Evolutionary conservation across 495 filamentous ascomycete genomes (phyloP), one percentile per base, ranked within the genome.

Genomic region (Penicillium verhagenii): DNA sequence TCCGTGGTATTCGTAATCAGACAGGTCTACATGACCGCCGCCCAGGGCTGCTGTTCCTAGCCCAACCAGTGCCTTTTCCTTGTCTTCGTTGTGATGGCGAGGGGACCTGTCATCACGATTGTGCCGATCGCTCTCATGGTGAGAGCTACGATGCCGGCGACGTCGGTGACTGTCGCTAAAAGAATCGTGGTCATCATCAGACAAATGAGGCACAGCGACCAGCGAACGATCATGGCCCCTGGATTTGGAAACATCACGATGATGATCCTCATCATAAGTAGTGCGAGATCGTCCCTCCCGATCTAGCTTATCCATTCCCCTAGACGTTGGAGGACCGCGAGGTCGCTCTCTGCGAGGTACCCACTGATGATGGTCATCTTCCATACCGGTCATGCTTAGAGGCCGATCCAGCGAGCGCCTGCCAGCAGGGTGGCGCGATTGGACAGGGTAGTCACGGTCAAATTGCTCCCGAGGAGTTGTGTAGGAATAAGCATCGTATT

Each of bases 391-490:
- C 67, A 90, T 79, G 52, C 84, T 89, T 21, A 82, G 71, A 13
- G 87, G 86, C 58, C 86, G 79, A 44, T 85, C 82, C 6, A 74
- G 57, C 4, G 73, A 72, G 33, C 77, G 63, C 55, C 80, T 83
- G 13, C 80, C 77, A 14, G 74, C 63, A 28, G 79, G 76, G 35
- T 69, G 73, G 46, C 74, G 71, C 47, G 69, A 67, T 52, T 77
- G 68, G 52, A 71, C 68, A 69, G 75, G 65, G 70, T 83, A 75
- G 54, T 91, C 87, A 42, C 84, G 83, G 37, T 87, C 78, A 29
- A 84, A 86, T 46, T 88, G 73, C 54, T 90, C 87, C 57, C 82
- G 77, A 8, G 85, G 82, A 23, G 82, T 86, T 4, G 87, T 90
- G 57, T 90, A 91, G 44, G 87, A 86, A 61, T 85, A 90, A 1